Evolutionary conservation across 2,329 filamentous ascomycete species (phyloP).

Genomic region (Penicillium sp.): DNA sequence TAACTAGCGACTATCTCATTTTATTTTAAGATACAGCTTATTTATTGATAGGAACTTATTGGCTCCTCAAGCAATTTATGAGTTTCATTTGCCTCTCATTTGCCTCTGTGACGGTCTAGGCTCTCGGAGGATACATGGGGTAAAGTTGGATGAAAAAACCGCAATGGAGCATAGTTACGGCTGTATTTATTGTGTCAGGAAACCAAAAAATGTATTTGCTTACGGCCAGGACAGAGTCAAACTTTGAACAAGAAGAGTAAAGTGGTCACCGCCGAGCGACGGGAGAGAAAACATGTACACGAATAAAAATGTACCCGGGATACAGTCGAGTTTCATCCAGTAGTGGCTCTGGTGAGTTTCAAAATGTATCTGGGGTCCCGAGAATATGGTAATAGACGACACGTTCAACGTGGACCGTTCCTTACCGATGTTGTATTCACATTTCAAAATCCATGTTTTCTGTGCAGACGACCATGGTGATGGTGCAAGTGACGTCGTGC

Average conservation of each 20-base stretch:
- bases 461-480: slow-evolving; percentile 30
- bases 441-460: slow-evolving; percentile 3
- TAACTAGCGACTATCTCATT: slow-evolving; percentile 3
- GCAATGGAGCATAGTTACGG: slow-evolving; percentile 5
- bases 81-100: too few relatives aligned
- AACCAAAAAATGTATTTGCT: slow-evolving; percentile 7
- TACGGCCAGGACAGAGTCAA: slow-evolving; percentile 8
- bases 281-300: slow-evolving; percentile 20
- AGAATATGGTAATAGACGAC: not conserved
- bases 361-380: not conserved
- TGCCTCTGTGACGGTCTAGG: not conserved
- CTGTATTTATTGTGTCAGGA: not conserved
- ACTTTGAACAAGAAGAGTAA: slow-evolving; percentile 15
- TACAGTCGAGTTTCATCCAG: not conserved
- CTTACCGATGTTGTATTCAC: not conserved
- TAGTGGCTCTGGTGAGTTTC: too few relatives aligned
- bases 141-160: not conserved
- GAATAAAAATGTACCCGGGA: slow-evolving; percentile 9
- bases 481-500: slow-evolving; percentile 28
- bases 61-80: too few relatives aligned
- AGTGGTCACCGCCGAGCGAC: slow-evolving; percentile 6
- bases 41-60: too few relatives aligned
- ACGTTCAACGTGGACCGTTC: not conserved
- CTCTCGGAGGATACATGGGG: not conserved
- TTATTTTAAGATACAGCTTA: not conserved